Evolutionary conservation across 306 rosid species (phyloP).

Genomic region (Datisca glomerata): DNA sequence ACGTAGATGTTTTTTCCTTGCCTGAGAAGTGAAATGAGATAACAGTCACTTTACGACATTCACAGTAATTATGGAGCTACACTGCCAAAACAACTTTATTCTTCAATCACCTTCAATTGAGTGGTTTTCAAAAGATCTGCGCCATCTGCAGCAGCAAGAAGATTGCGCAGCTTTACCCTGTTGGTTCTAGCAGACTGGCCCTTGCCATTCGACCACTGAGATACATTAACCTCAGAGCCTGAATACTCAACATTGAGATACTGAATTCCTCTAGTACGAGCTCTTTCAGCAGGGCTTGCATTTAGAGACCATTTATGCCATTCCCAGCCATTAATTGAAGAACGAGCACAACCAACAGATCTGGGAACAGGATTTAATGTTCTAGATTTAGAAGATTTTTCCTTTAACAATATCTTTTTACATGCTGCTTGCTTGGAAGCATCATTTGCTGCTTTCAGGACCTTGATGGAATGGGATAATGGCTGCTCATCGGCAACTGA

Average conservation of each 20-base stretch:
- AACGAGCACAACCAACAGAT: conserved; percentile 83
- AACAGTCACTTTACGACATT: conserved; percentile 14
- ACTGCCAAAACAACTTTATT: conserved; percentile 8
- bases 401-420: conserved; percentile 26
- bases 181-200: conserved; percentile 95
- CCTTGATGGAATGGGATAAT: conserved; percentile 35
- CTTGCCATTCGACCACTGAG: conserved; percentile 67
- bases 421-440: conserved; percentile 30
- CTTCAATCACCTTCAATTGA: conserved; percentile 67
- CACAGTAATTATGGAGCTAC: conserved; percentile 8
- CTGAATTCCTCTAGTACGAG: conserved; percentile 54
- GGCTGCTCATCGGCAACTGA: conserved; percentile 18
- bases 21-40: conserved; percentile 35
- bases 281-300: conserved; percentile 73
- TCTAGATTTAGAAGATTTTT: conserved; percentile 36
- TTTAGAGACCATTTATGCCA: conserved; percentile 86
- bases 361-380: conserved; percentile 40
- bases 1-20: conserved; percentile 70
- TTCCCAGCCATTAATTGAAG: conserved; percentile 84
- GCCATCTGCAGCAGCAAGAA: conserved; percentile 94
- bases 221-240: conserved; percentile 34
- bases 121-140: conserved; percentile 94
- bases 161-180: conserved; percentile 84
- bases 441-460: conserved; percentile 33
- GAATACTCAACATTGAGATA: conserved; percentile 22